phyloP scores from a whole-genome alignment of 2,329 filamentous ascomycete genomes.

The Shiraia bambusicola region DNA sequence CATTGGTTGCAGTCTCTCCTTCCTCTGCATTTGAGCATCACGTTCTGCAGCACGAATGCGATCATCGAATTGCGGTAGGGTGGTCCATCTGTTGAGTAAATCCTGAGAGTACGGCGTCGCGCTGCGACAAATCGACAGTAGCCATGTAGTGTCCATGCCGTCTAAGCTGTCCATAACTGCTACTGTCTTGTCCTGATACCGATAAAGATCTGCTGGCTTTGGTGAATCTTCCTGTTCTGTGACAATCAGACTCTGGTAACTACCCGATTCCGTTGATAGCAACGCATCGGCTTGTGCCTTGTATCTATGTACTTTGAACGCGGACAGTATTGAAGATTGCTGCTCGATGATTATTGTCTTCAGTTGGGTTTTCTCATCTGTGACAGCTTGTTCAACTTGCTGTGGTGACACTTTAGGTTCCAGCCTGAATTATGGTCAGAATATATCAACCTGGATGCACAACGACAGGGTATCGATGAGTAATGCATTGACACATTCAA shows the following conservation, averaged over 20 bases:
- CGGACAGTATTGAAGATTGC: constrained; percentile 38
- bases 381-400: constrained; percentile 34
- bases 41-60: constrained; percentile 28
- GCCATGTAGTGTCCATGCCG: constrained; percentile 22
- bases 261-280: constrained; percentile 34
- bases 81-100: constrained; percentile 37
- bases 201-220: constrained; percentile 25
- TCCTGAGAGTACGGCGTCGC: constrained; percentile 27
- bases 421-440: constrained; percentile 17
- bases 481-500: background rate
- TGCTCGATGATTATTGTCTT: constrained; percentile 44
- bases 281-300: constrained; percentile 13
- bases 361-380: constrained; percentile 41
- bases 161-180: constrained; percentile 23
- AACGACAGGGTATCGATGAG: background rate
- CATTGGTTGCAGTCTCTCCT: constrained; percentile 34
- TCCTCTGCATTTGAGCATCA: constrained; percentile 22
- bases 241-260: constrained; percentile 27
- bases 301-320: constrained; percentile 22
- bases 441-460: background rate
- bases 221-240: constrained; percentile 9
- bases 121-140: constrained; percentile 27
- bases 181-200: constrained; percentile 33
- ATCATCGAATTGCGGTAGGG: constrained; percentile 33
- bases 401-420: constrained; percentile 37